Percentiles rank a stretch among this genome's conserved stretches.
Evolutionary conservation across 768 basidiomycete genomes (phyloP).

Genomic region (Kwoniella dejecticola): DNA sequence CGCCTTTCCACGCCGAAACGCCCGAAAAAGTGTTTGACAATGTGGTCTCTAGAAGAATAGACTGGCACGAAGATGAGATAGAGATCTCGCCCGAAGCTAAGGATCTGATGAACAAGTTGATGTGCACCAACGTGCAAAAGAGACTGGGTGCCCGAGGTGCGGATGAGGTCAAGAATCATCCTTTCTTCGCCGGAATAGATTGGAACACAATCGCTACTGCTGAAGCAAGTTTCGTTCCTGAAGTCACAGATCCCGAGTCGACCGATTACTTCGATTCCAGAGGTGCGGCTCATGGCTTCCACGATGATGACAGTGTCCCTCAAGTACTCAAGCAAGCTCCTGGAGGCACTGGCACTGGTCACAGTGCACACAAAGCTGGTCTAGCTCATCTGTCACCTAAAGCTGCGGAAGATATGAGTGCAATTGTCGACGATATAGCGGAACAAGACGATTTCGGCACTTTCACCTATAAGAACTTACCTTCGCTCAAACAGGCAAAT

Average conservation of each 20-base stretch:
- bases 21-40: constrained; percentile 98
- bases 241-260: constrained; percentile 91
- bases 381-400: constrained; percentile 13
- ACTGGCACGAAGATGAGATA: constrained; percentile 94
- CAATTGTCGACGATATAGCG: constrained; percentile 36
- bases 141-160: constrained; percentile 86
- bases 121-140: constrained; percentile 74
- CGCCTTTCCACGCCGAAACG: constrained; percentile 96
- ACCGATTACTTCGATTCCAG: constrained; percentile 99
- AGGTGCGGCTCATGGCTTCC: constrained; percentile 87
- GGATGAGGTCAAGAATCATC: constrained; percentile 87
- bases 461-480: constrained; percentile 97
- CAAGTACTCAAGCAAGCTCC: constrained; percentile 53
- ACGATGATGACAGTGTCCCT: constrained; percentile 81
- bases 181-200: constrained; percentile 85
- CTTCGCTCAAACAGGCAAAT: constrained; percentile 94
- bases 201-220: constrained; percentile 88
- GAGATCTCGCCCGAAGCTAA: constrained; percentile 72
- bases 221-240: constrained; percentile 93
- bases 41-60: constrained; percentile 87
- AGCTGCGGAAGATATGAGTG: constrained; percentile 48
- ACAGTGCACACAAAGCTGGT: constrained; percentile 21
- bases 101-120: constrained; percentile 83
- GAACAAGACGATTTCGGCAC: constrained; percentile 83
- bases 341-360: too few species aligned